Percentiles rank a stretch among this genome's conserved stretches.
Conservation (phyloP, 768 basidiomycete species). For the Crassisporium funariophilum region DNA sequence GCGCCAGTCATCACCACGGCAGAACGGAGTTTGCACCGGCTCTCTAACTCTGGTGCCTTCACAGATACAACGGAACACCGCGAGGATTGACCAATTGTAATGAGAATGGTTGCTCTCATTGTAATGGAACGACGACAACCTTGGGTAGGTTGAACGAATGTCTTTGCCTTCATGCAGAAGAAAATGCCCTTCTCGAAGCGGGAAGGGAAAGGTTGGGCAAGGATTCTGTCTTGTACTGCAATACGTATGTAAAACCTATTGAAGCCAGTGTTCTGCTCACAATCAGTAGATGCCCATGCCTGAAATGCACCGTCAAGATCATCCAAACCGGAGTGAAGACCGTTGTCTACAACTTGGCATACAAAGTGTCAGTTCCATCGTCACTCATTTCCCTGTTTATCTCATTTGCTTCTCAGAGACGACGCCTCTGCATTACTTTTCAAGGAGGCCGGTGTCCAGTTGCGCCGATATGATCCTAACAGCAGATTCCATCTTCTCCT, state of each 20-base stretch:
- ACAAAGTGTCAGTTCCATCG: conserved; percentile 77
- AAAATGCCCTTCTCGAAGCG: conserved; percentile 94
- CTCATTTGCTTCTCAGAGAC: conserved; percentile 51
- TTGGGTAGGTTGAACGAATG: conserved; percentile 69
- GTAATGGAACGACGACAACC: conserved; percentile 55
- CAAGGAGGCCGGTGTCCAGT: conserved; percentile 77
- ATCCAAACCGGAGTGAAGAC: conserved; percentile 91
- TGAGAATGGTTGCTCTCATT: conserved; percentile 86
- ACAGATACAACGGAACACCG: conserved; percentile 94
- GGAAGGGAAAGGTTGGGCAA: conserved; percentile 87
- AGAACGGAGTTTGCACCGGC: background rate
- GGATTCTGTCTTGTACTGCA: conserved; percentile 92
- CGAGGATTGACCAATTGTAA: conserved; percentile 88
- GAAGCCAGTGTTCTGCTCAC: background rate
- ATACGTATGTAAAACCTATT: conserved; percentile 66
- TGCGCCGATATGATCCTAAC: conserved; percentile 69
- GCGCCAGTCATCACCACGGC: conserved; percentile 26
- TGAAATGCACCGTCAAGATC: conserved; percentile 96
- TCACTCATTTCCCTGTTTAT: background rate
- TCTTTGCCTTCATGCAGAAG: conserved; percentile 95
- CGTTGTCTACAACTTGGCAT: conserved; percentile 93
- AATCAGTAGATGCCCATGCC: conserved; percentile 83
- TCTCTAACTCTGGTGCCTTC: conserved; percentile 3
- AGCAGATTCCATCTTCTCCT: conserved; percentile 27
- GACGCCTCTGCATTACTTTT: conserved; percentile 80